These are phyloP conservation scores for Passalora sequoiae DNA, from an alignment of 2,329 filamentous ascomycete genomes.

Conservation along the genomic window DNA sequence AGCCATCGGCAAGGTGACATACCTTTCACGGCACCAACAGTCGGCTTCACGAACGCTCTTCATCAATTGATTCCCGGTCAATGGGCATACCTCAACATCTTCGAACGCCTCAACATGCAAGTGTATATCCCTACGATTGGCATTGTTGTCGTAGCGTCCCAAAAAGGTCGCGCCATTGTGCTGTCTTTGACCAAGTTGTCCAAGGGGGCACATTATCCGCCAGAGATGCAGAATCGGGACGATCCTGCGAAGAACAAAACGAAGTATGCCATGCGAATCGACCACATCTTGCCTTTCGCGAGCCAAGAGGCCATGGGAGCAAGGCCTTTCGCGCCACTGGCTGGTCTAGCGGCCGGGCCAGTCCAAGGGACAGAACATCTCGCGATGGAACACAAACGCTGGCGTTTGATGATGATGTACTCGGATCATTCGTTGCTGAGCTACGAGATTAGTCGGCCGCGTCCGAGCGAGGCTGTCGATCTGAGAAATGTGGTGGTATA, in stretches of 20 bases:
- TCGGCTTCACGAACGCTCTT: conserved; percentile 38
- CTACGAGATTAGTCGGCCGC: conserved; percentile 57
- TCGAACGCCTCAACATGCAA: conserved; percentile 58
- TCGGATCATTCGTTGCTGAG: conserved; percentile 63
- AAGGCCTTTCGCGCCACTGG: conserved; percentile 50
- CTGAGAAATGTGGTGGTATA: no score
- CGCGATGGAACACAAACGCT: conserved; percentile 44
- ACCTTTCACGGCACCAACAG: conserved; percentile 25
- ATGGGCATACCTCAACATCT: conserved; percentile 28
- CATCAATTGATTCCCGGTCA: conserved; percentile 28
- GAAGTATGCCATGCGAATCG: conserved; percentile 48
- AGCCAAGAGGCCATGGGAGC: conserved; percentile 48
- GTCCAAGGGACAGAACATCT: conserved; percentile 47
- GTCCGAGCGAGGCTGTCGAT: no score
- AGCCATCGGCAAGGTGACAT: conserved; percentile 6
- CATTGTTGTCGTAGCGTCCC: conserved; percentile 62
- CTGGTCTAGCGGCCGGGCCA: conserved; percentile 64
- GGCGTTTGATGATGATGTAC: conserved; percentile 67
- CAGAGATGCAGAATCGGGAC: conserved; percentile 11
- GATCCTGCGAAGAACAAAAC: conserved; percentile 18
- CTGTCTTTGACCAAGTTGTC: conserved; percentile 51
- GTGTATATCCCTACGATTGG: conserved; percentile 63
- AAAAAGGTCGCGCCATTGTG: conserved; percentile 61
- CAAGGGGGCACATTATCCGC: conserved; percentile 12
- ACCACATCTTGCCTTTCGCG: conserved; percentile 52